Base-by-base conservation (phyloP, 768 basidiomycete species). In the Lentinula raphanica region DNA sequence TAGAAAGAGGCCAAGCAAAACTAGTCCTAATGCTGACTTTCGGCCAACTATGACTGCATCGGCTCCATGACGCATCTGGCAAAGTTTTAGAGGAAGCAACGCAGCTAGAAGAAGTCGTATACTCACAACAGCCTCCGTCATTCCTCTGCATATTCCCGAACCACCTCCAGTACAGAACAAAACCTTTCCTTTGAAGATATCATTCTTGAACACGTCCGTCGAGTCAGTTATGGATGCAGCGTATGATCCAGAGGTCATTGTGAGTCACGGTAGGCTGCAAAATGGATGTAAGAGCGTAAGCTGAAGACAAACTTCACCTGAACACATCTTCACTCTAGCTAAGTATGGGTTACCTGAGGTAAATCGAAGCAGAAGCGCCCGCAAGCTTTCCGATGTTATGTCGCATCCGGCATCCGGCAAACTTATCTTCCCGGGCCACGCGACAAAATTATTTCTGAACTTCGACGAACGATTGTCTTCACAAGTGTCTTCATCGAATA, bases 111-210 rank as follows among this genome's bases (percentile, higher is more conserved):
- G 12, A 29, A n/a, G 15, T 17, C 23, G 19, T 19, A 17, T 40
- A 72, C 85, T 49, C 70, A 94, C 92, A 66, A 96, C 76, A 21
- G 86, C 82, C 66, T 92, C 84, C 35, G 89, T 90, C 88, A 96
- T 94, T 49, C 75, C 83, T 64, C 87, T 87, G 75, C 94, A 93
- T 73, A 99, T 98, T 15, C 95, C 96, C 59, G 91, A 91, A 2
- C 90, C 90, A 15, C 93, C 94, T 36, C 94, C 94, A 0, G 94
- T 96, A 73, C 89, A 93, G 72, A 92, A 90, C 3, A 92, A 75
- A 21, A 95, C 92, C 69, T 95, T 97, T 60, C 90, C 93, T 61
- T 86, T 84, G 83, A 96, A 96, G 29, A 98, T 79, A 62, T 90
- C 87, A 1, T 74, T 67, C 63, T 84, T 86, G 80, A 96, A 98